These are phyloP conservation scores for Craspedostauros australis DNA, from an alignment of 108 stramenopile species.

Conservation along the genomic window DNA sequence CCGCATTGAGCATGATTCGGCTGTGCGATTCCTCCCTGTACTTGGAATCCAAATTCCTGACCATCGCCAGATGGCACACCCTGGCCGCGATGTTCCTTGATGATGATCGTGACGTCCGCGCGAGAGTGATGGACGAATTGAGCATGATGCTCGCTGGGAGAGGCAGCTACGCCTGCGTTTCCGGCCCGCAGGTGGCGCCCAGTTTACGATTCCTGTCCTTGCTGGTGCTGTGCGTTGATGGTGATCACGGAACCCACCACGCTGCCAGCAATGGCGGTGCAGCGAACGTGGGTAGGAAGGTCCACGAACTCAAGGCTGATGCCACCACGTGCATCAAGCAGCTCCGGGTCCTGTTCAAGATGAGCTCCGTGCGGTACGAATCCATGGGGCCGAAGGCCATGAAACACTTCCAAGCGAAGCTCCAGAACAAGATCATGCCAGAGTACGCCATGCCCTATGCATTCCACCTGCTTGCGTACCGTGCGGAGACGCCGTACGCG, in stretches of 20 bases:
- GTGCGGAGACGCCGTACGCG: slow-evolving; percentile 59
- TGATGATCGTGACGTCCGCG: slow-evolving; percentile 48
- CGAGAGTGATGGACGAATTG: slow-evolving; percentile 57
- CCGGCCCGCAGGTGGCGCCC: slow-evolving; percentile 35
- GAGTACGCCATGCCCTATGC: slow-evolving; percentile 80
- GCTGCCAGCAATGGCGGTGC: slow-evolving; percentile 53
- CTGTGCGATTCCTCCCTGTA: slow-evolving; percentile 64
- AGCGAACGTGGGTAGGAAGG: slow-evolving; percentile 54
- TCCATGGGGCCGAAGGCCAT: slow-evolving; percentile 60
- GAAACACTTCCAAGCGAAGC: slow-evolving; percentile 50
- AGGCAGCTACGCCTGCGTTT: slow-evolving; percentile 33
- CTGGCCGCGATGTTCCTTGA: slow-evolving; percentile 54
- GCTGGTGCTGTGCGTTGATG: slow-evolving; percentile 60
- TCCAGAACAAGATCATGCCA: slow-evolving; percentile 74
- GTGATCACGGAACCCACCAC: slow-evolving; percentile 34
- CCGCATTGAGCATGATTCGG: slow-evolving; percentile 60
- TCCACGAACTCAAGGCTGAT: slow-evolving; percentile 37
- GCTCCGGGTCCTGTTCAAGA: slow-evolving; percentile 59
- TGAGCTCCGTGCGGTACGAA: slow-evolving; percentile 42
- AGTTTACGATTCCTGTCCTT: slow-evolving; percentile 67
- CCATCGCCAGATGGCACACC: slow-evolving; percentile 53
- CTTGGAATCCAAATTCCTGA: slow-evolving; percentile 53
- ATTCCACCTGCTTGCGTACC: slow-evolving; percentile 67
- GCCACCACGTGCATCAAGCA: slow-evolving; percentile 41
- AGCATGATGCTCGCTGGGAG: slow-evolving; percentile 56